Conservation (phyloP, 768 basidiomycete genomes). For the Mycena indigotica region DNA sequence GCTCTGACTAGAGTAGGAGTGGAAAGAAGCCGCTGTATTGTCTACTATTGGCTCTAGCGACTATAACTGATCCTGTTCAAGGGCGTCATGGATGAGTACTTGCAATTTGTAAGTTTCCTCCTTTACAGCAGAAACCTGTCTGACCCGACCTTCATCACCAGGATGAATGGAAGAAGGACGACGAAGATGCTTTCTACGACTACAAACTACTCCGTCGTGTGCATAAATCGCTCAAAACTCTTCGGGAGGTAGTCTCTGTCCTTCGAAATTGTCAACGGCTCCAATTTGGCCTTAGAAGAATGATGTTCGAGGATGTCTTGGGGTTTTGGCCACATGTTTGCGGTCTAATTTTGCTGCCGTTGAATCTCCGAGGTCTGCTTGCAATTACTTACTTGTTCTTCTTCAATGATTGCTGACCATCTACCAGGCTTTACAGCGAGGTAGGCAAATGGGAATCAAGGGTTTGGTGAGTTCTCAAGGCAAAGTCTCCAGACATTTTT, state of each 20-base stretch:
- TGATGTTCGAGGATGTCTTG: conserved; percentile 84
- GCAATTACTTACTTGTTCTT: too few relatives aligned
- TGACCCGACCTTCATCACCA: too few relatives aligned
- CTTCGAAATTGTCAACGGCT: background rate
- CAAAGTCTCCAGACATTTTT: conserved; percentile 68
- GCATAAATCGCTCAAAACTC: conserved; percentile 65
- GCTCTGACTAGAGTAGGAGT: conserved; percentile 57
- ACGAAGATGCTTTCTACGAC: conserved; percentile 91
- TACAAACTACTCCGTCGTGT: conserved; percentile 75
- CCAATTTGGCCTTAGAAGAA: conserved; percentile 40
- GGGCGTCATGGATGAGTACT: conserved; percentile 66
- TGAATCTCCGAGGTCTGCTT: conserved; percentile 70
- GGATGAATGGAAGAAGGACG: conserved; percentile 85
- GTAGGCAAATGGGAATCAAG: conserved; percentile 48
- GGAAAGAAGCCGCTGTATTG: conserved; percentile 78
- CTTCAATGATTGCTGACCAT: background rate
- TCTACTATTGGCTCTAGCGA: too few relatives aligned
- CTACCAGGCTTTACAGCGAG: conserved; percentile 83
- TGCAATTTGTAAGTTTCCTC: conserved; percentile 54
- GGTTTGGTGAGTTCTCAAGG: conserved; percentile 19
- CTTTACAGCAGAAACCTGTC: background rate
- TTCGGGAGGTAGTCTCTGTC: conserved; percentile 48
- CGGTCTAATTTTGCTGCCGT: conserved; percentile 92
- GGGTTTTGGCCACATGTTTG: conserved; percentile 88
- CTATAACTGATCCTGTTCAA: too few relatives aligned